Conservation (phyloP, 371 early-diverging fungal species). For the Mucor plumbeus region DNA sequence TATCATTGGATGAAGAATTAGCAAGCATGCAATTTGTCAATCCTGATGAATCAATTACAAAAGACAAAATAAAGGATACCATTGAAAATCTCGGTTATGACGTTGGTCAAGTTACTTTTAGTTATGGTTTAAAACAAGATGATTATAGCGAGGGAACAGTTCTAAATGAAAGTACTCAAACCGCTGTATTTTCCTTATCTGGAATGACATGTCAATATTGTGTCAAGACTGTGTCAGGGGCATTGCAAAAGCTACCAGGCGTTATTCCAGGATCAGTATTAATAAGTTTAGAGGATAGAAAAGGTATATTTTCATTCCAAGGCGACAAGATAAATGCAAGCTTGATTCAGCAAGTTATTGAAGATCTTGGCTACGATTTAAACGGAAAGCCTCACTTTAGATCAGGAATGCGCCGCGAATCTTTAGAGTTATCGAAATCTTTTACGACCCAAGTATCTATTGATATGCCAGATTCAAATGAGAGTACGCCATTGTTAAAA, state of each 20-base stretch:
- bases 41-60: conserved; percentile 10
- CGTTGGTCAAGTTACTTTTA: conserved; percentile 32
- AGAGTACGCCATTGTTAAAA: not conserved
- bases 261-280: conserved; percentile 54
- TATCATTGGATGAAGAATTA: conserved; percentile 47
- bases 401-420: not conserved
- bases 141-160: not conserved
- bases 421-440: not conserved
- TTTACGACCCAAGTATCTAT: not conserved
- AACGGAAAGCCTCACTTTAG: conserved; percentile 32
- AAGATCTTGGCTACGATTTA: conserved; percentile 71
- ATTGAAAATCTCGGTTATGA: conserved; percentile 76
- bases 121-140: not conserved
- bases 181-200: conserved; percentile 43
- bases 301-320: conserved; percentile 52
- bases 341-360: conserved; percentile 50
- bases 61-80: conserved; percentile 41
- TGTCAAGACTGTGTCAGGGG: conserved; percentile 65
- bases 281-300: conserved; percentile 49
- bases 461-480: not conserved
- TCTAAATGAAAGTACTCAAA: conserved; percentile 2
- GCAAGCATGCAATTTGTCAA: conserved; percentile 46
- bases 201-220: conserved; percentile 90
- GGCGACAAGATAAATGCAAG: conserved; percentile 23
- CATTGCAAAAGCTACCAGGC: conserved; percentile 50